Conservation (phyloP, 768 basidiomycete species). For the Tulasnella sp. region DNA sequence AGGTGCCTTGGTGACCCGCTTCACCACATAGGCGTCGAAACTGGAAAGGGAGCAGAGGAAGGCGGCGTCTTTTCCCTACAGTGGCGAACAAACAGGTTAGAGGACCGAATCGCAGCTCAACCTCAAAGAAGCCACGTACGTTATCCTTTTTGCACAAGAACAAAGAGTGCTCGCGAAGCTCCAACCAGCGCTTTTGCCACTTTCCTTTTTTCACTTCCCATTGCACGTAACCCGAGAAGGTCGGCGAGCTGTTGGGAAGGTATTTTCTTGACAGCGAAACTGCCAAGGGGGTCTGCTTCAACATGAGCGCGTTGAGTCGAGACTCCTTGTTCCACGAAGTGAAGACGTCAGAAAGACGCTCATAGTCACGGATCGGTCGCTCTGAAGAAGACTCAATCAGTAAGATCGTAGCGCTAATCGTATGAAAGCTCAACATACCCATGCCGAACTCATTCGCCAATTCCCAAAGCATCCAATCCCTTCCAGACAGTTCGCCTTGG, state of each 20-base stretch:
- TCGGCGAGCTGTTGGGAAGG: slow-evolving; percentile 40
- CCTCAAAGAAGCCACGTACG: slow-evolving; percentile 38
- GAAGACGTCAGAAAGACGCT: slow-evolving; percentile 68
- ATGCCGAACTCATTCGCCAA: slow-evolving; percentile 85
- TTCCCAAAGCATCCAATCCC: slow-evolving; percentile 82
- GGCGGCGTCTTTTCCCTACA: slow-evolving; percentile 74
- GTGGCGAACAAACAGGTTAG: slow-evolving; percentile 7
- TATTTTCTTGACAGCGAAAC: slow-evolving; percentile 40
- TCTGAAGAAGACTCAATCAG: slow-evolving; percentile 43
- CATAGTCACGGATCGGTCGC: slow-evolving; percentile 81
- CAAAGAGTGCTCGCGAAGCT: slow-evolving; percentile 74
- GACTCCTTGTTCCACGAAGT: slow-evolving; percentile 85
- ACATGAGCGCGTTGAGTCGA: slow-evolving; percentile 67
- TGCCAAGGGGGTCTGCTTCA: slow-evolving; percentile 65
- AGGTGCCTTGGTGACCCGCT: slow-evolving; percentile 69
- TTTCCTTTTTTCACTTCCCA: slow-evolving; percentile 88
- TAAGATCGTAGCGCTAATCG: not conserved
- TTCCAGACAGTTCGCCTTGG: slow-evolving; percentile 56
- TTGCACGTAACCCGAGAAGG: slow-evolving; percentile 61
- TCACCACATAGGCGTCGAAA: slow-evolving; percentile 81
- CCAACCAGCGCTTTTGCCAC: slow-evolving; percentile 90
- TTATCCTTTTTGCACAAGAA: slow-evolving; percentile 86
- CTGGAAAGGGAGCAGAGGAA: slow-evolving; percentile 78
- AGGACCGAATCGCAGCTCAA: not conserved
- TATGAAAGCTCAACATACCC: slow-evolving; percentile 45